Conservation (phyloP, 2,329 filamentous ascomycete genomes). For the Pseudogymnoascus sp. region DNA sequence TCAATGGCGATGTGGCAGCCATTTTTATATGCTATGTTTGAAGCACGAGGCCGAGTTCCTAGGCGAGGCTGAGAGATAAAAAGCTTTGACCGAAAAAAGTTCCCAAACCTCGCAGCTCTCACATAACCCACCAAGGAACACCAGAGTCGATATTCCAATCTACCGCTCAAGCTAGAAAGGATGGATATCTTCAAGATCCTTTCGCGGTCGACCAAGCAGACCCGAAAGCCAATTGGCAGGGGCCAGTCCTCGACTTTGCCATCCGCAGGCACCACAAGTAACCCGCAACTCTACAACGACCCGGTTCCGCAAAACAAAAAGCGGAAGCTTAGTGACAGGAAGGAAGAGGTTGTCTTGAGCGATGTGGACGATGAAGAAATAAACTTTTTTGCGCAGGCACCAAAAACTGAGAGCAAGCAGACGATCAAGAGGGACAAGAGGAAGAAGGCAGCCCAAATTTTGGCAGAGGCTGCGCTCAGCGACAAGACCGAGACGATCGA, state of each 20-base stretch:
- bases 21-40: background rate
- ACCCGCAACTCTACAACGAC: slow-evolving; percentile 64
- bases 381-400: slow-evolving; percentile 47
- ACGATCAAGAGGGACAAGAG: slow-evolving; percentile 17
- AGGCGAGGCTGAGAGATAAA: slow-evolving; percentile 9
- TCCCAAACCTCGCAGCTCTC: background rate
- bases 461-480: slow-evolving; percentile 6
- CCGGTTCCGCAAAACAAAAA: slow-evolving; percentile 40
- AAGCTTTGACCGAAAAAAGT: slow-evolving; percentile 10
- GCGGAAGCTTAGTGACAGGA: slow-evolving; percentile 42
- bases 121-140: slow-evolving; percentile 1
- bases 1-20: background rate
- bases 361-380: slow-evolving; percentile 33
- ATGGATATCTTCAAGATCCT: slow-evolving; percentile 63
- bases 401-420: slow-evolving; percentile 29
- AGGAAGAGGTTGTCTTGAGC: slow-evolving; percentile 23
- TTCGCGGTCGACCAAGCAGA: slow-evolving; percentile 58
- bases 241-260: slow-evolving; percentile 42
- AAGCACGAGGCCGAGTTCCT: background rate
- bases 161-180: slow-evolving; percentile 2
- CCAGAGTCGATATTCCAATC: background rate
- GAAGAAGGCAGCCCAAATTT: slow-evolving; percentile 9
- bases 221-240: slow-evolving; percentile 25
- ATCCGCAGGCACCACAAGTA: slow-evolving; percentile 53
- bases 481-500: background rate